Evolutionary conservation across 495 filamentous ascomycete species (phyloP).

Genomic region (Margaritispora aquatica): DNA sequence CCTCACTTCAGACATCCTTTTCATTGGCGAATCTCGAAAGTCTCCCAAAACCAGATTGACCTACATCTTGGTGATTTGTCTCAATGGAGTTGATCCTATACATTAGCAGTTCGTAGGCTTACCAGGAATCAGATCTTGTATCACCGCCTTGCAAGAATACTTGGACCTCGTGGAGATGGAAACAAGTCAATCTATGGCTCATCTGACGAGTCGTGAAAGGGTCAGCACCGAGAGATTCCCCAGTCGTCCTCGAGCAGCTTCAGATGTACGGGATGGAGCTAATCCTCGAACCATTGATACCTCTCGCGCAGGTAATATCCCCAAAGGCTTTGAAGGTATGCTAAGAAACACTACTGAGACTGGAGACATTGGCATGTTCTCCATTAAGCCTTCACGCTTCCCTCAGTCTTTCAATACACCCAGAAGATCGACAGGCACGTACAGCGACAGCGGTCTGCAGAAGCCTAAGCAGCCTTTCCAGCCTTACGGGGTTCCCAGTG

Average conservation of each 20-base stretch:
- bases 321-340: slow-evolving; percentile 51
- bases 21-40: not conserved
- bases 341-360: slow-evolving; percentile 64
- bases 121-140: not conserved
- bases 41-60: not conserved
- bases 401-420: slow-evolving; percentile 23
- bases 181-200: not conserved
- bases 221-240: slow-evolving; percentile 1
- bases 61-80: not conserved
- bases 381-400: slow-evolving; percentile 44
- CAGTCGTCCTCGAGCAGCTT: not conserved
- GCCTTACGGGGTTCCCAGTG: slow-evolving; percentile 13
- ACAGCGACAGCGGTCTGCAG: slow-evolving; percentile 4
- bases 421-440: slow-evolving; percentile 5
- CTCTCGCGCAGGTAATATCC: slow-evolving; percentile 4
- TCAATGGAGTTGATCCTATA: not conserved
- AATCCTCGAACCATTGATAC: not conserved
- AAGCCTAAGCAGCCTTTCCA: slow-evolving; percentile 11
- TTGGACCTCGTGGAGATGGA: slow-evolving; percentile 7
- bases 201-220: slow-evolving; percentile 2
- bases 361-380: slow-evolving; percentile 59
- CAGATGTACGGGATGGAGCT: not conserved
- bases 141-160: no score
- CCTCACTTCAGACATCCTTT: not conserved
- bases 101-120: not conserved